phyloP scores from a whole-genome alignment of 2,329 filamentous ascomycete species.

The Fusarium udum region DNA sequence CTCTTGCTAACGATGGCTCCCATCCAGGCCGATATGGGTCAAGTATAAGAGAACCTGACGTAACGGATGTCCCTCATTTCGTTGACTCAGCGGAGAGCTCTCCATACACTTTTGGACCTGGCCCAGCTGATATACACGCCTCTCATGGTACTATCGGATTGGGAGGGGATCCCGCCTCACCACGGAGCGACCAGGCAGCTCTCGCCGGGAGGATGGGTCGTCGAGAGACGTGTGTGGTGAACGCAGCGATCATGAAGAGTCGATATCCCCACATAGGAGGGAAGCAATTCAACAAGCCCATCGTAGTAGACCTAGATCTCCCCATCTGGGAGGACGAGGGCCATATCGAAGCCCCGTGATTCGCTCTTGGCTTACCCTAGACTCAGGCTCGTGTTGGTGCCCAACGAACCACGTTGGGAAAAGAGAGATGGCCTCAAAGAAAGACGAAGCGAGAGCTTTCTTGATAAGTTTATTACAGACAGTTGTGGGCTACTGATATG shows the following conservation, averaged over 20 bases:
- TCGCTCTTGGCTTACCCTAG: constrained; percentile 29
- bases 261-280: constrained; percentile 70
- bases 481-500: constrained; percentile 1
- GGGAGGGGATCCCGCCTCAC: constrained; percentile 54
- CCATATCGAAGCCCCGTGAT: constrained; percentile 8
- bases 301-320: constrained; percentile 84
- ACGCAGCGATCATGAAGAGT: constrained; percentile 78
- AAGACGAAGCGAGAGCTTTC: constrained; percentile 7
- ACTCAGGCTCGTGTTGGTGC: constrained; percentile 35
- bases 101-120: constrained; percentile 22
- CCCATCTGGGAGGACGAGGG: constrained; percentile 56
- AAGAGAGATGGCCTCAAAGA: constrained; percentile 12
- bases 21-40: constrained; percentile 26
- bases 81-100: background rate
- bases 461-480: constrained; percentile 8
- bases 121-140: constrained; percentile 33
- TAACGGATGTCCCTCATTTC: background rate
- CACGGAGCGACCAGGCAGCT: constrained; percentile 53
- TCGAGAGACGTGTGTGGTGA: constrained; percentile 80
- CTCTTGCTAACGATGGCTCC: constrained; percentile 60
- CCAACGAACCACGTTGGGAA: constrained; percentile 29
- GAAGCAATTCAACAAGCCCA: constrained; percentile 78
- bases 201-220: constrained; percentile 56
- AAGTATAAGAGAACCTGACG: constrained; percentile 4
- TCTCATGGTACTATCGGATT: constrained; percentile 45